Conservation (phyloP, 1,139 yeast genomes). For the Keqinozyma sinolaborantium region DNA sequence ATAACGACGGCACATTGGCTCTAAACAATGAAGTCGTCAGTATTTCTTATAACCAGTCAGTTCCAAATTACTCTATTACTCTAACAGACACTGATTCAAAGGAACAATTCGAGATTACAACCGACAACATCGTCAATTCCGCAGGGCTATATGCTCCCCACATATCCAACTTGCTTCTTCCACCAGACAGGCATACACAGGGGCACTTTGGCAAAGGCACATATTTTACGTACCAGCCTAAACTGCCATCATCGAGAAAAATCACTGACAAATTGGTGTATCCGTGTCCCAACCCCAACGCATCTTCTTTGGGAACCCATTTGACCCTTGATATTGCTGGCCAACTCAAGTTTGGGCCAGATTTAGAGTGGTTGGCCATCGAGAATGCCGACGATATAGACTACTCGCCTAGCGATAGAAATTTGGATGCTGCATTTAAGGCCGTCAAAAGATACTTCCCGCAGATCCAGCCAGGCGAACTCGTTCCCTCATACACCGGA, state of each 20-base stretch:
- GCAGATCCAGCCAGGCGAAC: slow-evolving; percentile 41
- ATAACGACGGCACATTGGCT: slow-evolving; percentile 63
- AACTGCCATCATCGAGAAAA: slow-evolving; percentile 29
- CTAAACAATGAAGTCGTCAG: slow-evolving; percentile 54
- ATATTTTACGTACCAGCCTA: slow-evolving; percentile 58
- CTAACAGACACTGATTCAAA: slow-evolving; percentile 27
- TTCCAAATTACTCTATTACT: slow-evolving; percentile 21
- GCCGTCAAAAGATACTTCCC: slow-evolving; percentile 69
- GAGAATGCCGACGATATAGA: slow-evolving; percentile 35
- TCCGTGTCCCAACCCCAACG: slow-evolving; percentile 75
- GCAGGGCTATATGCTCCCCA: slow-evolving; percentile 77
- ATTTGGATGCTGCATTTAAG: slow-evolving; percentile 50
- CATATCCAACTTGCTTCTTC: slow-evolving; percentile 66
- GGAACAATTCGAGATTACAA: slow-evolving; percentile 42
- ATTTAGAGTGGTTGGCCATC: slow-evolving; percentile 71
- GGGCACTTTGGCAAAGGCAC: slow-evolving; percentile 82
- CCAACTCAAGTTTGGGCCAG: slow-evolving; percentile 82
- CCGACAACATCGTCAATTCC: slow-evolving; percentile 64
- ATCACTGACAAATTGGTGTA: slow-evolving; percentile 51
- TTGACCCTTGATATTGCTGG: slow-evolving; percentile 82
- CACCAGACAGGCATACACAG: slow-evolving; percentile 52
- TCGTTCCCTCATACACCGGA: slow-evolving; percentile 73
- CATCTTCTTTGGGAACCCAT: slow-evolving; percentile 82
- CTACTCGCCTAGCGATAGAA: slow-evolving; percentile 44
- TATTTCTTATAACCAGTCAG: slow-evolving; percentile 24